Evolutionary conservation across 345 rosid species (phyloP).

Genomic region (Luvunga scandens): DNA sequence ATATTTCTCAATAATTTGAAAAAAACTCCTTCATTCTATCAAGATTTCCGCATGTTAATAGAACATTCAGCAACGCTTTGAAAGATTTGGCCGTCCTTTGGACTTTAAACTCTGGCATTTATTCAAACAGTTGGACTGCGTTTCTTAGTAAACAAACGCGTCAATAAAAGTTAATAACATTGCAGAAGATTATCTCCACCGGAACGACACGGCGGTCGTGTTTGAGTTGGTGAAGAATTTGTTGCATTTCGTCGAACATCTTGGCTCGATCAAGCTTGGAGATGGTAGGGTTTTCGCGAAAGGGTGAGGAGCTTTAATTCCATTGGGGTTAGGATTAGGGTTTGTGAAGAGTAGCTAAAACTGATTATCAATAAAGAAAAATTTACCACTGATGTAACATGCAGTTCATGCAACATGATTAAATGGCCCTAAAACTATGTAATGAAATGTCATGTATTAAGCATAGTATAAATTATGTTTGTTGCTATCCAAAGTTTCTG

Average conservation of each 20-base stretch:
- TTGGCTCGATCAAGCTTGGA: constrained; percentile 74
- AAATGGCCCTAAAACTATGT: too few species aligned
- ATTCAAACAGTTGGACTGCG: constrained; percentile 63
- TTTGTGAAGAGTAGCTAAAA: constrained; percentile 33
- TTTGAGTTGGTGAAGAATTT: constrained; percentile 57
- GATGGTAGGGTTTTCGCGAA: too few species aligned
- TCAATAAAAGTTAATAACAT: constrained; percentile 50
- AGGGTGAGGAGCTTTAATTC: constrained; percentile 17
- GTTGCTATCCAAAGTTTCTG: too few species aligned
- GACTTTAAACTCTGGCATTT: constrained; percentile 63
- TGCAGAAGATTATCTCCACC: too few species aligned
- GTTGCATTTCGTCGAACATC: constrained; percentile 67
- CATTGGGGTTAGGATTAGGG: constrained; percentile 34
- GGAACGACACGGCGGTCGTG: too few species aligned
- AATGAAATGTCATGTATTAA: too few species aligned
- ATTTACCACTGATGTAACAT: too few species aligned
- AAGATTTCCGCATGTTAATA: constrained; percentile 38
- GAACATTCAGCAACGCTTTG: constrained; percentile 55
- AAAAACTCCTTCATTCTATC: constrained; percentile 42
- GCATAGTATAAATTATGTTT: too few species aligned
- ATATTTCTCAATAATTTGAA: constrained; percentile 31
- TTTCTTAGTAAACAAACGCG: constrained; percentile 42
- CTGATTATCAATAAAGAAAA: too few species aligned
- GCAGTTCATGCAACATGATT: too few species aligned
- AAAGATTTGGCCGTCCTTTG: constrained; percentile 49